Evolutionary conservation across 768 basidiomycete species (phyloP).

Genomic region (Chiua virens): DNA sequence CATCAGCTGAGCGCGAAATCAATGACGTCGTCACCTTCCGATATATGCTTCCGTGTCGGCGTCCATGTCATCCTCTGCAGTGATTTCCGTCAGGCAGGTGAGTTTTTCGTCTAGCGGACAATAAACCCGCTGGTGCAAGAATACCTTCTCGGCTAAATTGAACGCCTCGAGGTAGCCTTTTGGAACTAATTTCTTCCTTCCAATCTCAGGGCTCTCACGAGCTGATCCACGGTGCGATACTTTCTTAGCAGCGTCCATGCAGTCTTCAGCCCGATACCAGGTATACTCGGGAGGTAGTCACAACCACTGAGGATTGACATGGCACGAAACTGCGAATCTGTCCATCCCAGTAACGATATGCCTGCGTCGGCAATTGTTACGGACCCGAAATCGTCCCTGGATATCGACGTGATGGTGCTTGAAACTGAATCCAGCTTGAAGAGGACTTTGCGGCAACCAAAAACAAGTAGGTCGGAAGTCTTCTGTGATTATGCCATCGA

Average conservation of each 20-base stretch:
- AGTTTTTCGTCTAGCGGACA: slow-evolving; percentile 66
- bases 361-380: slow-evolving; percentile 50
- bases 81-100: slow-evolving; percentile 65
- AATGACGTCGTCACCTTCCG: slow-evolving; percentile 47
- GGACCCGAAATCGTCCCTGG: slow-evolving; percentile 64
- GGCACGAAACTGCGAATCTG: slow-evolving; percentile 83
- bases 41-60: slow-evolving; percentile 69
- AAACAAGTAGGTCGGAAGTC: slow-evolving; percentile 97
- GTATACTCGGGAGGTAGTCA: slow-evolving; percentile 89
- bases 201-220: slow-evolving; percentile 67
- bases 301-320: slow-evolving; percentile 95
- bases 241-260: slow-evolving; percentile 81
- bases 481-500: slow-evolving; percentile 93
- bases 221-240: slow-evolving; percentile 84
- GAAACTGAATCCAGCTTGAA: slow-evolving; percentile 83
- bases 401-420: slow-evolving; percentile 64
- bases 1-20: slow-evolving; percentile 3
- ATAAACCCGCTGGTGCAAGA: slow-evolving; percentile 90
- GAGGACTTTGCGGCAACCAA: slow-evolving; percentile 91
- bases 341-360: slow-evolving; percentile 86
- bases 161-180: slow-evolving; percentile 73
- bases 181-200: slow-evolving; percentile 85
- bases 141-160: slow-evolving; percentile 84
- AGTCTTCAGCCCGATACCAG: slow-evolving; percentile 92
- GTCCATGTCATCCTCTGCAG: slow-evolving; percentile 54